Evolutionary conservation across 495 filamentous ascomycete genomes (phyloP).

Genomic region (Trichoderma orchidacearum): DNA sequence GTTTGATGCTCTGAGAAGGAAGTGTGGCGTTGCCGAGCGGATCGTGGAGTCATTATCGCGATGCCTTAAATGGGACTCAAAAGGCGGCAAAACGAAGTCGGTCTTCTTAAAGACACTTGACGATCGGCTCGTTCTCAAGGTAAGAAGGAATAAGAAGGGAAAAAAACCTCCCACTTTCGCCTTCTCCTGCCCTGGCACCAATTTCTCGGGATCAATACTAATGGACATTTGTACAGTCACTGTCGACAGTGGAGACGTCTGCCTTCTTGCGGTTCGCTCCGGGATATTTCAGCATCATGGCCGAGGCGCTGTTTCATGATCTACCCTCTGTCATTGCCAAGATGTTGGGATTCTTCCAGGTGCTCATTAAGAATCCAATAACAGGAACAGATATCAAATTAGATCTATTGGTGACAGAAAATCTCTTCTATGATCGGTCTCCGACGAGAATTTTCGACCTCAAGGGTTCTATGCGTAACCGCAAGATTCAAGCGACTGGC

Average conservation of each 20-base stretch:
- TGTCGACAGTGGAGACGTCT: slow-evolving; percentile 80
- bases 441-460: slow-evolving; percentile 93
- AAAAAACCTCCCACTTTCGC: too few relatives aligned
- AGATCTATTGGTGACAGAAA: slow-evolving; percentile 93
- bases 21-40: slow-evolving; percentile 84
- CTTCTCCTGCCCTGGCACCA: not conserved
- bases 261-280: slow-evolving; percentile 92
- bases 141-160: slow-evolving; percentile 2
- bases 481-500: slow-evolving; percentile 87
- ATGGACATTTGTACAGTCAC: slow-evolving; percentile 36
- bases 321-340: slow-evolving; percentile 95
- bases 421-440: slow-evolving; percentile 90
- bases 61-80: slow-evolving; percentile 96
- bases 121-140: slow-evolving; percentile 81
- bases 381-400: slow-evolving; percentile 92
- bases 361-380: slow-evolving; percentile 86
- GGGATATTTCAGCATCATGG: slow-evolving; percentile 95
- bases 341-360: slow-evolving; percentile 97
- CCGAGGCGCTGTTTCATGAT: slow-evolving; percentile 89
- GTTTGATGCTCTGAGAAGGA: slow-evolving; percentile 86
- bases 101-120: slow-evolving; percentile 97
- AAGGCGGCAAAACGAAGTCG: slow-evolving; percentile 94
- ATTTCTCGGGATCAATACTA: not conserved
- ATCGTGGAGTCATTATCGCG: slow-evolving; percentile 91
- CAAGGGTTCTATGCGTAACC: slow-evolving; percentile 96